Base-by-base conservation (phyloP, 768 basidiomycete species). In the Rhodotorula kratochvilovae region DNA sequence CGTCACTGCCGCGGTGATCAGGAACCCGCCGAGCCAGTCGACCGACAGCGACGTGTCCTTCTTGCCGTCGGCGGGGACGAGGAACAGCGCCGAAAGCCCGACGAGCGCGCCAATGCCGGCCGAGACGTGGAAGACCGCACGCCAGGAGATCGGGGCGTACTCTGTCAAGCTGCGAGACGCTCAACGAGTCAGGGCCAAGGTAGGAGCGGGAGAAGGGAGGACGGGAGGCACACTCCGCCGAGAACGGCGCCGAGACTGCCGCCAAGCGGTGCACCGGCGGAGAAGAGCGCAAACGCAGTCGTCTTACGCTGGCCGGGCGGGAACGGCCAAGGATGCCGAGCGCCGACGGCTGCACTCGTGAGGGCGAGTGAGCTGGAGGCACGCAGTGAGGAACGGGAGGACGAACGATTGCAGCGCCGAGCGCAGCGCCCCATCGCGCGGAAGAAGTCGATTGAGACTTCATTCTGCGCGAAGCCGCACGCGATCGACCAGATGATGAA, bases 311-410 rank as follows among this genome's bases (percentile, higher is more conserved):
- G 82, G 1, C 88, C 88, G 0, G 85, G 84, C 7, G 89, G 88
- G 79, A 94, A 95, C 0, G 87, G 82, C 92, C 92, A 45, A 95
- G 84, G 67, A 91, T 92, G 1, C 92, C 92, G 3, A 92, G 78
- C 87, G 90, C 71, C 4, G 43, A 31, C 29, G 72, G 61, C 58
- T 59, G 42, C 8, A 19, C 25, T 29, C 46, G 55, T 7, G 31
- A 27, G 36, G 31, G 8, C 23, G 39, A 2, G 33, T 36, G 36
- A 42, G 39, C 6, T 8, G 12, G 15, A 11, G 13, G 29, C 31
- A 16, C 21, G 3, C 35, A 3, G 11, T 36, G n/a, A 15, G 21
- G 33, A 54, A 13, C 17, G 3, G 7, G 53, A 31, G 29, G 25
- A 10, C 90, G 90, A 5, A 59, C 58, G 25, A 91, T 86, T 10